phyloP scores from a whole-genome alignment of 768 basidiomycete species.

The Phaeolepiota aurea region DNA sequence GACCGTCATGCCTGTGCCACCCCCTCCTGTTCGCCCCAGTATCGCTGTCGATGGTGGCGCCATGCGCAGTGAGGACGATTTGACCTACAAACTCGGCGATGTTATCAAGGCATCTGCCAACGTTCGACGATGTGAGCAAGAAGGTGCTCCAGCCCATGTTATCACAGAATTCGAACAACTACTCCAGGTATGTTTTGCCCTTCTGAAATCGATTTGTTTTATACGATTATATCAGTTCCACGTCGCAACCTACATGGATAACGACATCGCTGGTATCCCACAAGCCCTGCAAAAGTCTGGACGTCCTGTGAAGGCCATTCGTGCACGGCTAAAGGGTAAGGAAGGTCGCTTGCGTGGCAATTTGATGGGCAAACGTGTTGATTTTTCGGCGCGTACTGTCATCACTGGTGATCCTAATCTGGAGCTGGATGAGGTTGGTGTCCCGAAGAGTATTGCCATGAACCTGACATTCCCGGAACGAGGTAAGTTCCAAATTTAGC shows the following conservation, averaged over 20 bases:
- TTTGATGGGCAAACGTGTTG: constrained; percentile 98
- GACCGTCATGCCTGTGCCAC: constrained; percentile 95
- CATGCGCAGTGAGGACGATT: constrained; percentile 95
- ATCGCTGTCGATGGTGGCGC: constrained; percentile 96
- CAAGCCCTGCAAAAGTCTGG: constrained; percentile 97
- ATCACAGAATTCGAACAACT: constrained; percentile 95
- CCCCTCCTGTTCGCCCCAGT: constrained; percentile 95
- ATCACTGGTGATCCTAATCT: constrained; percentile 99
- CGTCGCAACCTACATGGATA: constrained; percentile 99
- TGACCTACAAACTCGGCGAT: constrained; percentile 96
- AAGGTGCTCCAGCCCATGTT: constrained; percentile 94
- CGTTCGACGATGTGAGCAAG: constrained; percentile 87
- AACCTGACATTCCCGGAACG: constrained; percentile 96
- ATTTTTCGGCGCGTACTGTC: constrained; percentile 97
- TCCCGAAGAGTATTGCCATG: constrained; percentile 93
- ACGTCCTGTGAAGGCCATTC: constrained; percentile 95
- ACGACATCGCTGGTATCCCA: constrained; percentile 96
- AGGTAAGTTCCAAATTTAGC: constrained; percentile 39
- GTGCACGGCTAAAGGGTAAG: constrained; percentile 96
- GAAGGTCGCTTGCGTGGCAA: constrained; percentile 97
- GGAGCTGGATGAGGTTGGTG: constrained; percentile 94
- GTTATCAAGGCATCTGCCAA: constrained; percentile 94
- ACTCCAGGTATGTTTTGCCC: constrained; percentile 63
- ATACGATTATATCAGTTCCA: constrained; percentile 63
- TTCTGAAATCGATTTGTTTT: background rate